Evolutionary conservation across 2,329 filamentous ascomycete genomes (phyloP).

Genomic region (Penicillium sp.): DNA sequence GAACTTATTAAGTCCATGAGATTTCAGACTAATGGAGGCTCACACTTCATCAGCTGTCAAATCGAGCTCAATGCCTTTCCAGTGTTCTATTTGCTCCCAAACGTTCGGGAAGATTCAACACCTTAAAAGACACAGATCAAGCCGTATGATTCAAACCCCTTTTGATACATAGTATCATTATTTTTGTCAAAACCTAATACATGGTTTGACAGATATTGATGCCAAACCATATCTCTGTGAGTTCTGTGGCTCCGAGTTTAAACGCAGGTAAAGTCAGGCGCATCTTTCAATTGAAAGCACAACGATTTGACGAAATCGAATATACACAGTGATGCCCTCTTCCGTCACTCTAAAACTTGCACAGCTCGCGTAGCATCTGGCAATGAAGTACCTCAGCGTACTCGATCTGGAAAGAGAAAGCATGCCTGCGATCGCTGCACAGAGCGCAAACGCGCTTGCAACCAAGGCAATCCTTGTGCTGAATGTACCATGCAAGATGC

Average conservation of each 20-base stretch:
- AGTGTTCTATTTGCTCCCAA: background rate
- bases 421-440: background rate
- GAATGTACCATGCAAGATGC: background rate
- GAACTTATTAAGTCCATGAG: background rate
- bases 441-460: conserved; percentile 1
- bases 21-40: background rate
- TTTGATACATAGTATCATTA: background rate
- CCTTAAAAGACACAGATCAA: background rate
- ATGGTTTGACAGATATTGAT: background rate
- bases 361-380: background rate
- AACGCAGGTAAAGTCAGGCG: background rate
- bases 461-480: background rate
- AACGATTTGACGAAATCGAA: background rate
- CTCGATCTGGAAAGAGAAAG: conserved; percentile 1
- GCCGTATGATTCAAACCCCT: background rate
- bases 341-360: conserved; percentile 1
- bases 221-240: background rate
- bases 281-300: background rate
- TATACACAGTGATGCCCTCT: background rate
- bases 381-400: background rate
- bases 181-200: background rate
- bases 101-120: background rate
- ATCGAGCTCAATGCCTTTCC: background rate
- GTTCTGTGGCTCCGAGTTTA: background rate
- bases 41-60: background rate